Conservation (phyloP, 345 rosid species). For the Microthlaspi erraticum region DNA sequence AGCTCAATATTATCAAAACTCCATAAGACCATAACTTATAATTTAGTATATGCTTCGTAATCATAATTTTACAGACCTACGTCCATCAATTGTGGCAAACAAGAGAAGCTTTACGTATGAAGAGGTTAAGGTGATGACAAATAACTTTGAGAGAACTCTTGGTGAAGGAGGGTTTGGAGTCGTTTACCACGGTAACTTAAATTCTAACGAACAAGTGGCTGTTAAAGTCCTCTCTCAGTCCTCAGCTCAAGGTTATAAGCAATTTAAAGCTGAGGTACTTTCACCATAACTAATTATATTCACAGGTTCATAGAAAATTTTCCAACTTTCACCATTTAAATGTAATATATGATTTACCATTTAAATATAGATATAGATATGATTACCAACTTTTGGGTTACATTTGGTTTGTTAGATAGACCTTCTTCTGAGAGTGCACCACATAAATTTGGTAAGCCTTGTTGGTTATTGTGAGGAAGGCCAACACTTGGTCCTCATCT, state of each 20-base stretch:
- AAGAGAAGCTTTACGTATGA: constrained; percentile 7
- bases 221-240: constrained; percentile 41
- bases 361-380: no score
- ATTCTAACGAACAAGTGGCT: constrained; percentile 31
- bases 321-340: no score
- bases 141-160: constrained; percentile 43
- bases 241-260: constrained; percentile 38
- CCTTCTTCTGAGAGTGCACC: no score
- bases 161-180: constrained; percentile 63
- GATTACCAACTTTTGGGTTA: background rate
- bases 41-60: background rate
- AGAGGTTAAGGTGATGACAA: constrained; percentile 45
- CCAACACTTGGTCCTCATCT: no score
- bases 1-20: background rate
- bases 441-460: no score
- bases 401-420: background rate
- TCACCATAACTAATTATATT: no score
- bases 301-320: no score
- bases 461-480: no score
- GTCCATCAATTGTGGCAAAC: background rate
- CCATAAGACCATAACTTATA: background rate
- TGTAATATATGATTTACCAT: no score
- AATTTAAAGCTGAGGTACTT: constrained; percentile 44
- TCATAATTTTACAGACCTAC: background rate
- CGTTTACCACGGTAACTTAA: constrained; percentile 49